Conservation (phyloP, 345 rosid genomes). For the Eutrema yunnanense region DNA sequence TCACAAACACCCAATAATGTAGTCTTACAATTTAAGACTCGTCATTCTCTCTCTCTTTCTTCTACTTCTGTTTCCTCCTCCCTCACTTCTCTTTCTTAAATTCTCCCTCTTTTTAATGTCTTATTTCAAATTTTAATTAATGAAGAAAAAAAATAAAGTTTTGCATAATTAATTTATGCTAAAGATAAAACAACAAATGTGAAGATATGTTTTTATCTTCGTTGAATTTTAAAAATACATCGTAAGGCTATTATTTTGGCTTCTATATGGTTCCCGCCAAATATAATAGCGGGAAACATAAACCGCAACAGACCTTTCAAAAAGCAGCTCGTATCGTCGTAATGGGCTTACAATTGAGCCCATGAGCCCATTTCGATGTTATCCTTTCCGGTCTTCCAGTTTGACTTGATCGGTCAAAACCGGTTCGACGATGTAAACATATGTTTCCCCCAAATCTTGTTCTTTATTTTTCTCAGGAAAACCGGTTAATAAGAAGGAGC, state of each 20-base stretch:
- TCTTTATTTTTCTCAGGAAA: no score
- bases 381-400: no score
- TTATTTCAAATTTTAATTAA: background rate
- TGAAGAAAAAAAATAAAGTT: background rate
- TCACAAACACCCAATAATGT: conserved; percentile 11
- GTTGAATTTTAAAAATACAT: background rate
- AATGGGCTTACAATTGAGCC: conserved; percentile 7
- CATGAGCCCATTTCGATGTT: conserved; percentile 1
- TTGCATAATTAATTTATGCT: background rate
- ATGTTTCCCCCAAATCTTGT: no score
- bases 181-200: background rate
- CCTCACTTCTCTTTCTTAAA: conserved; percentile 19
- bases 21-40: conserved; percentile 16
- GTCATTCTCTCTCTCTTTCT: conserved; percentile 2
- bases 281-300: conserved; percentile 15
- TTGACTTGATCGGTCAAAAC: background rate
- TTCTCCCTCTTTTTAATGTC: background rate
- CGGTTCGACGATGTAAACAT: no score
- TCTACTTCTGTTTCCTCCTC: conserved; percentile 27
- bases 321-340: background rate
- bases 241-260: background rate
- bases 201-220: background rate
- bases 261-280: conserved; percentile 26
- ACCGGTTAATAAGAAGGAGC: no score
- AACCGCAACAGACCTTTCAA: background rate